These are phyloP conservation scores for Alternaria dauci DNA, from an alignment of 2,329 filamentous ascomycete genomes.

Conservation along the genomic window DNA sequence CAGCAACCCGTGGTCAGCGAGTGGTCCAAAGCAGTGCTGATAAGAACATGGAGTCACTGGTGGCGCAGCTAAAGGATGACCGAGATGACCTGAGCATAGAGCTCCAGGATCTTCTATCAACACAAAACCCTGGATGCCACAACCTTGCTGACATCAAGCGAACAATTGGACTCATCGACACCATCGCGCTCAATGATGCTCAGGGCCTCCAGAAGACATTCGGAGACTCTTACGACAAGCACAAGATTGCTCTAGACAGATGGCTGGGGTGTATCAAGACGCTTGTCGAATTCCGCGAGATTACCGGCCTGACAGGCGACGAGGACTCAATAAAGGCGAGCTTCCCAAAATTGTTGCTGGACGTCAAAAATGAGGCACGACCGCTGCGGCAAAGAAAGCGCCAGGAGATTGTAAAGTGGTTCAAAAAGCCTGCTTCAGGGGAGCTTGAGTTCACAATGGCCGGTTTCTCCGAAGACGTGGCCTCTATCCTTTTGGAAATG, in stretches of 20 bases:
- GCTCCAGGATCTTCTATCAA: not conserved
- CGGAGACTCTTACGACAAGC: not conserved
- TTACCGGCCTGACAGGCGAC: not conserved
- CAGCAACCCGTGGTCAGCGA: not conserved
- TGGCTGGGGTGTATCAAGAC: slow-evolving; percentile 3
- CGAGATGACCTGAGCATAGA: not conserved
- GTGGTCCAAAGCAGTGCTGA: not conserved
- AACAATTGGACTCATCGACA: not conserved
- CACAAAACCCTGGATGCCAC: not conserved
- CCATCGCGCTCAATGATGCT: not conserved
- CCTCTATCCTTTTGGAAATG: not conserved
- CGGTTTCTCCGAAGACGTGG: not conserved
- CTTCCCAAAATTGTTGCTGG: not conserved
- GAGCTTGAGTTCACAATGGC: not conserved
- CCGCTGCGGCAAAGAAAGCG: not conserved
- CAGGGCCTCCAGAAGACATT: not conserved
- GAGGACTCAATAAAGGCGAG: not conserved
- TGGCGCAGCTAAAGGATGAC: not conserved
- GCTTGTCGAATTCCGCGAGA: not conserved
- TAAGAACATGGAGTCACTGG: not conserved
- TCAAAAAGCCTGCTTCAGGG: not conserved
- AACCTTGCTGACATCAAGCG: not conserved
- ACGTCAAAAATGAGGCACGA: not conserved
- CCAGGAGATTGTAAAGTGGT: not conserved
- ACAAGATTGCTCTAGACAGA: not conserved